Base-by-base conservation (phyloP, 2,329 filamentous ascomycete species). In the Aspergillus phoenicis region DNA sequence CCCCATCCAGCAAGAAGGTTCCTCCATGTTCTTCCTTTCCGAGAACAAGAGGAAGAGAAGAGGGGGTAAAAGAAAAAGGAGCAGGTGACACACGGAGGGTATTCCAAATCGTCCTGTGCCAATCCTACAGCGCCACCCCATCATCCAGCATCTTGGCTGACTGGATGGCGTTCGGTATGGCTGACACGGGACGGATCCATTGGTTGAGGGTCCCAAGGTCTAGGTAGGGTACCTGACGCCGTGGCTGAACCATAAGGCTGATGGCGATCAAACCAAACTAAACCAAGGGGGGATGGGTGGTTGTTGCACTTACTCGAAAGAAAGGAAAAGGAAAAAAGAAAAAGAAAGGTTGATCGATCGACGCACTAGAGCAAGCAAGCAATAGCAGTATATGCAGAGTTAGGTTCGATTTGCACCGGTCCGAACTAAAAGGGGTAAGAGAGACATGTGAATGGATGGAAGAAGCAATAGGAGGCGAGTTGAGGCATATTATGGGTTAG, bases 181-280 rank as follows among this genome's bases (percentile, higher is more conserved):
- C 47, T 30, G 47, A 51, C 47, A 51, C 47, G 47, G 47, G 47
- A 2, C 26, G 10, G n/a, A 51, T 13, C 28, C 47, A 51, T 51
- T 51, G 47, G 47, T 30, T 17, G 33, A 36, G 33, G 11, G 8
- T 20, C 6, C 47, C 15, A 17, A 30, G 8, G 26, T 22, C 47
- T 51, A 17, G 28, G 47, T 28, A 51, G 47, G 47, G 47, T 51
- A 30, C 47, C 47, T 51, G 47, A 51, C 47, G 47, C 26, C 47
- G 47, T 51, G 47, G 47, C 47, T 51, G 47, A 51, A 51, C 47
- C 47, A 33, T 51, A 51, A 51, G 47, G 47, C 47, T 51, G 47
- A 51, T 51, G 47, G 22, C 15, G 45, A 49, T 49, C 45, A 30
- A 30, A 30, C 15, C 24, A 26, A 36, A 36, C 33, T 36, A 36